Evolutionary conservation across 257 asterid genomes (phyloP), one percentile per base, ranked within the genome.

Genomic region (Lavandula angustifolia): DNA sequence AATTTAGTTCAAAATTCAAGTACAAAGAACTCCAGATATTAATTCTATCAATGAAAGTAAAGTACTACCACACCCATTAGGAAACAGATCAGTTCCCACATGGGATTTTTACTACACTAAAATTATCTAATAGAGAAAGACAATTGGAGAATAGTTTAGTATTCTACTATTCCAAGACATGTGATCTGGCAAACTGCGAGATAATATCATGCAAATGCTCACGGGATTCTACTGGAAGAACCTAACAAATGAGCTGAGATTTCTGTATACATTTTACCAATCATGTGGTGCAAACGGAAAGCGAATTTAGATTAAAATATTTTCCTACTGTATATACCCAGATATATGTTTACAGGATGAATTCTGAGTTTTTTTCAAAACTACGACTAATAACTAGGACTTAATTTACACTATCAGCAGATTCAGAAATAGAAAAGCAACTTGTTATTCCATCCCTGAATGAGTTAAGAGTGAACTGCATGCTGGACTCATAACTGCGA

Each of bases 1-100:
- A 57, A 5, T 33, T 14, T 55, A 48, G 38, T 67, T 48, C n/a
- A n/a, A 50, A 62, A 65, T 42, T 51, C 66, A 54, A 13, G 48
- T 42, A 9, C 42, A 65, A 64, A 42, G 42, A 66, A 55, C 42
- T 49, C 60, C 52, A 12, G 55, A 34, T 57, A 18, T 47, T 11
- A 22, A 18, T 7, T 18, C 70, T 13, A 62, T 48, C 29, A 1
- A 33, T 7, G 47, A n/a, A 11, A 9, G 9, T 4, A 38, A 54
- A 46, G 52, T 10, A 58, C 41, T 32, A 11, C 7, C 40, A 33
- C 27, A 2, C 1, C 27, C 27, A 22, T 2, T 22, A 22, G 27
- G 2, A 22, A 2, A 22, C 27, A 2, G 27, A 22, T 22, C 27
- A 22, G 27, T 22, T 22, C 27, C 27, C 1, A 2, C 27, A 22